Base-by-base conservation (phyloP, 148 eudicot species). In the Chenopodium formosanum region DNA sequence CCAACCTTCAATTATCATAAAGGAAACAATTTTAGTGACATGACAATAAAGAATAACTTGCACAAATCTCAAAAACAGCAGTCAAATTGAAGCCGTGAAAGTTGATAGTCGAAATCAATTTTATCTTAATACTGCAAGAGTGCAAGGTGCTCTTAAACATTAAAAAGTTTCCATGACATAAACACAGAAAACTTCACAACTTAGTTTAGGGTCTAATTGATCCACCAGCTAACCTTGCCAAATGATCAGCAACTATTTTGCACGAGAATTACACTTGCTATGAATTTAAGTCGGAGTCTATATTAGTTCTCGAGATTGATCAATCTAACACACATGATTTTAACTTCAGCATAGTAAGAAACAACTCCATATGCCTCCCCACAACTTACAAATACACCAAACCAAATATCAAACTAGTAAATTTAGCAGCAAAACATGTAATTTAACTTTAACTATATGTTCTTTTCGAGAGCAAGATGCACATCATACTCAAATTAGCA, bases 1-100 rank as follows among this genome's bases (percentile, higher is more conserved):
- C 99, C 99, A 70, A 92, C 98, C 99, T 97, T 81, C 31, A 76
- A 81, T 16, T 23, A 84, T 83, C 23, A 79, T n/a, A 60, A 17
- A 20, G 70, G 23, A 47, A 67, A 23, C 16, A 20, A 47, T 17
- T 22, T 56, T 66, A 25, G 11, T 67, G 25, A 23, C 40, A 20
- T 11, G n/a, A n/a, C n/a, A n/a, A n/a, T n/a, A n/a, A n/a, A 25
- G 37, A 29, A 66, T 7, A 22, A 66, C 37, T 50, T 50, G 14
- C 53, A 10, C 12, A 16, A 48, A 12, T 48, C 13, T 9, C 53
- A 50, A 50, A 10, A 16, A 50, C 7, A 37, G 44, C 56, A 52
- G 16, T 56, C 20, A 56, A 56, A 56, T 56, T 1, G 13, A 56
- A 56, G 16, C 62, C 7, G 5, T 19, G 16, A 56, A 56, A 56